A percentile compares a stretch with the other conserved stretches of the same genome.
phyloP scores from a whole-genome alignment of 345 rosid genomes.

The Lepidium africanum region DNA sequence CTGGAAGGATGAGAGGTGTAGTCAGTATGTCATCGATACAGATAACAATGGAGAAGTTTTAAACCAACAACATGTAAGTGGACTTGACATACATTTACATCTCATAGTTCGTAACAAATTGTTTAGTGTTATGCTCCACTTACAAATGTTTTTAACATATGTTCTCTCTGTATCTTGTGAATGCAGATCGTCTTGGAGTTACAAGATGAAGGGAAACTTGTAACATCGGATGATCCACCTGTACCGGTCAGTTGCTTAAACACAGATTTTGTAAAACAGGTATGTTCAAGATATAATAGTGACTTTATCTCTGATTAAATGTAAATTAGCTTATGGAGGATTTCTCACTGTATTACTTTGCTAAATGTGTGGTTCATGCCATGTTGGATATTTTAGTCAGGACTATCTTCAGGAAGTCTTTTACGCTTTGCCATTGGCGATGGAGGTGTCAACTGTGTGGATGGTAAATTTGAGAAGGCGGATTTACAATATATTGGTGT shows the following conservation, averaged over 20 bases:
- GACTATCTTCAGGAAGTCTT: slow-evolving; percentile 50
- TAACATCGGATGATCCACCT: slow-evolving; percentile 86
- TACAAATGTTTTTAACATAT: neutral
- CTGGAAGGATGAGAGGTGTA: slow-evolving; percentile 92
- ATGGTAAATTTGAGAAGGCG: slow-evolving; percentile 74
- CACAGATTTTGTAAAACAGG: slow-evolving; percentile 55
- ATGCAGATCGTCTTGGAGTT: slow-evolving; percentile 79
- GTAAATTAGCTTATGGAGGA: neutral
- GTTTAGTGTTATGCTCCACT: neutral
- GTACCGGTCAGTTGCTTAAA: slow-evolving; percentile 63
- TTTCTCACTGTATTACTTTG: neutral
- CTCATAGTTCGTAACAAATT: neutral
- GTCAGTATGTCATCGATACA: slow-evolving; percentile 92
- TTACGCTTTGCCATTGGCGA: slow-evolving; percentile 63
- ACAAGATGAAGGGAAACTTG: slow-evolving; percentile 69
- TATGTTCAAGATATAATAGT: slow-evolving; percentile 14
- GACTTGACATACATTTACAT: neutral
- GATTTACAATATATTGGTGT: slow-evolving; percentile 68
- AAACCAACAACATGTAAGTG: slow-evolving; percentile 63
- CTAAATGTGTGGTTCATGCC: neutral
- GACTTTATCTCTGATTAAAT: neutral
- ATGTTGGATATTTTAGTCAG: slow-evolving; percentile 43
- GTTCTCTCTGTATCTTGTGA: neutral
- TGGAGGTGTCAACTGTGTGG: slow-evolving; percentile 70
- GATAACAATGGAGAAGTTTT: slow-evolving; percentile 79